These are phyloP conservation scores for Rhizophagus clarus DNA, from an alignment of 192 early-diverging fungal genomes.

Conservation along the genomic window DNA sequence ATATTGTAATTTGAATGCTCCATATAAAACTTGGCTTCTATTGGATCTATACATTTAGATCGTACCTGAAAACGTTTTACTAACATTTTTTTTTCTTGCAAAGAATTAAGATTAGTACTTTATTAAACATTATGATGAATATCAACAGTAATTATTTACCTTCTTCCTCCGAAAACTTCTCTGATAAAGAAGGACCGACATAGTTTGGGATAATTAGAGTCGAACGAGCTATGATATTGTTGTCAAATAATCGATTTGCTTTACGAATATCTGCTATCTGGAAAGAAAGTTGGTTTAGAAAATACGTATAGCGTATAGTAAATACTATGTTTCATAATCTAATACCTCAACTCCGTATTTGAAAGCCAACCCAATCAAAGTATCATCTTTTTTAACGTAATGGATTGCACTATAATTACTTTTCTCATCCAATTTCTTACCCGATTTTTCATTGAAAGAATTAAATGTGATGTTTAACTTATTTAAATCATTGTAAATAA, in stretches of 20 bases:
- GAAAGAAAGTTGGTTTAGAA: neutral
- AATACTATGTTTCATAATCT: neutral
- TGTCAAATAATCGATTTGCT: slow-evolving; percentile 25
- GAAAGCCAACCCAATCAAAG: slow-evolving; percentile 21
- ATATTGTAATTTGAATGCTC: slow-evolving; percentile 22
- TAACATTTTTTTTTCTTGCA: slow-evolving; percentile 16
- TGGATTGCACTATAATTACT: neutral
- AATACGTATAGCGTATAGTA: neutral
- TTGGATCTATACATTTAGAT: slow-evolving; percentile 23
- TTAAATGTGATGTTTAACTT: neutral
- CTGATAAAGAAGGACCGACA: slow-evolving; percentile 22
- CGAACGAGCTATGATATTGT: slow-evolving; percentile 21
- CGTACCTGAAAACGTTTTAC: slow-evolving; percentile 29
- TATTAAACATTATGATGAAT: neutral
- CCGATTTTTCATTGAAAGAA: neutral
- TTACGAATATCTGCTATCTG: slow-evolving; percentile 16
- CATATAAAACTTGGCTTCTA: slow-evolving; percentile 28
- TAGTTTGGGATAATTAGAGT: slow-evolving; percentile 20
- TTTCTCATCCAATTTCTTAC: neutral
- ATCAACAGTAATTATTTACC: slow-evolving; percentile 13
- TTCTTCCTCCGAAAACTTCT: slow-evolving; percentile 22
- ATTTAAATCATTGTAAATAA: neutral
- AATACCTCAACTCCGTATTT: slow-evolving; percentile 30
- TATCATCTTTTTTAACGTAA: slow-evolving; percentile 26
- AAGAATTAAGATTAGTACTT: neutral